These are phyloP conservation scores for Lipomyces japonicus DNA, from an alignment of 805 yeast species.

Conservation along the genomic window DNA sequence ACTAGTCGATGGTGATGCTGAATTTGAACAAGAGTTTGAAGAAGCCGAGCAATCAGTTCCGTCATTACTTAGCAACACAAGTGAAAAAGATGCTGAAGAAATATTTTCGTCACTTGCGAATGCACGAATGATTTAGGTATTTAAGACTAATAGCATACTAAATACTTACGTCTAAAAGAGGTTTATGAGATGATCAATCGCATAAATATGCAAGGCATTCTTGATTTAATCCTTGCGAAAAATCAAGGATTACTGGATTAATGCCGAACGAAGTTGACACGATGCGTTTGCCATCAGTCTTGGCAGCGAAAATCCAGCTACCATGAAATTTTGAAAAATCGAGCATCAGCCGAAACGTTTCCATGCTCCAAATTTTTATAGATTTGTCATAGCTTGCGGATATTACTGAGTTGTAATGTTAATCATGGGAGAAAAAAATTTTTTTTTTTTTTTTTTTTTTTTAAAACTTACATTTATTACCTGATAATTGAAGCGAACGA, in stretches of 20 bases:
- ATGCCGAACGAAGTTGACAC: constrained; percentile 38
- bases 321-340: constrained; percentile 36
- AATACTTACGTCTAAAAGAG: too few relatives aligned
- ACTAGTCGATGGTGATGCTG: too few relatives aligned
- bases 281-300: constrained; percentile 33
- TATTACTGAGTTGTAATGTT: too few relatives aligned
- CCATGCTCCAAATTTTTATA: constrained; percentile 39
- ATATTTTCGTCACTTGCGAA: neutral
- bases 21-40: too few relatives aligned
- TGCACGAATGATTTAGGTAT: neutral
- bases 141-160: too few relatives aligned
- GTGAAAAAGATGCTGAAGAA: neutral
- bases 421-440: neutral
- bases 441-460: neutral
- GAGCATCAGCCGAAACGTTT: constrained; percentile 30
- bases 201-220: constrained; percentile 20
- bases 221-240: constrained; percentile 33
- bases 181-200: too few relatives aligned
- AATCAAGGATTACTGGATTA: constrained; percentile 37
- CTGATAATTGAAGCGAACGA: constrained; percentile 43
- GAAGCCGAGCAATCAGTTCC: neutral
- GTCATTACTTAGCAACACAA: neutral
- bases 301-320: constrained; percentile 38
- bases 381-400: constrained; percentile 40
- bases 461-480: constrained; percentile 21